Evolutionary conservation across 371 early-diverging fungal genomes (phyloP).

Genomic region (Syncephalastrum sp.): DNA sequence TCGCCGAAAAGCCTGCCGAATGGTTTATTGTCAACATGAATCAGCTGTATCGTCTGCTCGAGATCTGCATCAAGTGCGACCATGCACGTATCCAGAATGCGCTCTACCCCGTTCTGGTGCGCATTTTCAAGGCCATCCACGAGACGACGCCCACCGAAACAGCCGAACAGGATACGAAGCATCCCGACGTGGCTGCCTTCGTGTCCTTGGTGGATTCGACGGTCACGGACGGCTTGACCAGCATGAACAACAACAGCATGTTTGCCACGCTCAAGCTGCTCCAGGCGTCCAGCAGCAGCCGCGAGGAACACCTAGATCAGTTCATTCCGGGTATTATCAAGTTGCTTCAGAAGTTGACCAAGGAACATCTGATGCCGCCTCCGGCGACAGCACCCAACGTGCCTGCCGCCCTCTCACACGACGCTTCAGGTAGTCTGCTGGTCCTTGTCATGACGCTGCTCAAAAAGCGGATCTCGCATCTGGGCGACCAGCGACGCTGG

Average conservation of each 20-base stretch:
- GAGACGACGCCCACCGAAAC: slow-evolving; percentile 25
- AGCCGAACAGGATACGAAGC: slow-evolving; percentile 31
- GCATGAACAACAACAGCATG: slow-evolving; percentile 58
- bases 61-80: slow-evolving; percentile 67
- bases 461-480: slow-evolving; percentile 71
- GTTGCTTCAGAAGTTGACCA: slow-evolving; percentile 78
- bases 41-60: slow-evolving; percentile 66
- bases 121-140: slow-evolving; percentile 58
- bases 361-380: slow-evolving; percentile 64
- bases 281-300: slow-evolving; percentile 67
- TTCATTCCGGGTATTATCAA: slow-evolving; percentile 80
- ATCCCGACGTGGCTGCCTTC: slow-evolving; percentile 60
- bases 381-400: slow-evolving; percentile 16
- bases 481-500: slow-evolving; percentile 88
- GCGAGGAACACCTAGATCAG: slow-evolving; percentile 68
- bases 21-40: slow-evolving; percentile 72
- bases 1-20: slow-evolving; percentile 56
- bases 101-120: slow-evolving; percentile 67
- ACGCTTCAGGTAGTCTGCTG: slow-evolving; percentile 62
- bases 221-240: slow-evolving; percentile 66
- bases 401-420: slow-evolving; percentile 16
- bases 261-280: slow-evolving; percentile 71
- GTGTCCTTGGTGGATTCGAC: slow-evolving; percentile 59
- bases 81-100: slow-evolving; percentile 60
- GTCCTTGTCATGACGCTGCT: slow-evolving; percentile 73